phyloP scores from a whole-genome alignment of 2,329 filamentous ascomycete species.

The Cercospora nicotianae region DNA sequence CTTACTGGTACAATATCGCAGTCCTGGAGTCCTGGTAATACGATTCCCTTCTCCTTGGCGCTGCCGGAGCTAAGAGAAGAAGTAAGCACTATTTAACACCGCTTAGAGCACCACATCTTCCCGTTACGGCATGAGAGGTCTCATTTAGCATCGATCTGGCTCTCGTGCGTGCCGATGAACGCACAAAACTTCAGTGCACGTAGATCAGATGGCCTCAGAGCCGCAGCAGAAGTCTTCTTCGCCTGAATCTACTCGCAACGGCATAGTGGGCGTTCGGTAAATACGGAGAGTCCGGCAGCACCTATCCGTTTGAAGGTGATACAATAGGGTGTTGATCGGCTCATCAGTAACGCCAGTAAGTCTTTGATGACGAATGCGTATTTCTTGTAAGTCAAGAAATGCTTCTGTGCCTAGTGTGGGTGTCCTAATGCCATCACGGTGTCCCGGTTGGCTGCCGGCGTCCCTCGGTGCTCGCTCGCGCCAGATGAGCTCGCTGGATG shows the following conservation, averaged over 20 bases:
- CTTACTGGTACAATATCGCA: no score
- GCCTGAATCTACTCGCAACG: not conserved
- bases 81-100: not conserved
- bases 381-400: not conserved
- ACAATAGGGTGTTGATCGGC: not conserved
- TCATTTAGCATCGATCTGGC: no score
- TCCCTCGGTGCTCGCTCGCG: no score
- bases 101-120: not conserved
- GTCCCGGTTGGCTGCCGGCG: no score
- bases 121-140: no score
- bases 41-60: not conserved
- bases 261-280: not conserved
- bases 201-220: not conserved
- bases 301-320: not conserved
- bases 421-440: no score
- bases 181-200: not conserved
- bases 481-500: no score
- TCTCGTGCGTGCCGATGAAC: not conserved
- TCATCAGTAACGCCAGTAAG: not conserved
- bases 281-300: not conserved
- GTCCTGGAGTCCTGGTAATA: not conserved
- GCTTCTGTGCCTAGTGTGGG: no score
- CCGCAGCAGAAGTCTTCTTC: not conserved
- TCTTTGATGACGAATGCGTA: not conserved
- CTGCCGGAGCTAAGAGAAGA: not conserved